Evolutionary conservation across 768 basidiomycete genomes (phyloP).

Genomic region (Panus rudis): DNA sequence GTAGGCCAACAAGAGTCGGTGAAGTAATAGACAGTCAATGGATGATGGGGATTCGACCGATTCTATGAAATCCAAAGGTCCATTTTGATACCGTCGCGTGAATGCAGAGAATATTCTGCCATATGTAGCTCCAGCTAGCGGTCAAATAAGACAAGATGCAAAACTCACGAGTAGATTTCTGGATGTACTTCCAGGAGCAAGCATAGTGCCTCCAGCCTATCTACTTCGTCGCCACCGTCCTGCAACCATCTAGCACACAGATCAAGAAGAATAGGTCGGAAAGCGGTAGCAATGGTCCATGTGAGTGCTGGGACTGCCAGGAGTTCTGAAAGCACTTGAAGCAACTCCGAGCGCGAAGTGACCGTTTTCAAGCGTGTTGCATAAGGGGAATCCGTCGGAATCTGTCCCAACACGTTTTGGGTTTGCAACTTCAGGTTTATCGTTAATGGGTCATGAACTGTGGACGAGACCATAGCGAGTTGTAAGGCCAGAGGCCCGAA

Average conservation of each 20-base stretch:
- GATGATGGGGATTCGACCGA: conserved; percentile 20
- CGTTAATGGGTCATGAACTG: conserved; percentile 46
- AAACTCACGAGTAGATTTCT: conserved; percentile 64
- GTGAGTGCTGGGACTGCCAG: conserved; percentile 61
- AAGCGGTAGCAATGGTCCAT: conserved; percentile 50
- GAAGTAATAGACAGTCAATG: conserved; percentile 43
- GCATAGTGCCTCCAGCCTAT: conserved; percentile 53
- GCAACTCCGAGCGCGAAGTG: conserved; percentile 34
- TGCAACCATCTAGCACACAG: conserved; percentile 79
- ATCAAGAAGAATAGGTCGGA: conserved; percentile 73
- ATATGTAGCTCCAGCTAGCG: no score
- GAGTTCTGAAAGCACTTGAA: conserved; percentile 50
- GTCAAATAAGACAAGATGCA: conserved; percentile 11
- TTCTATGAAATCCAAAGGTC: conserved; percentile 45
- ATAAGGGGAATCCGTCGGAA: conserved; percentile 38
- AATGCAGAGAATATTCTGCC: conserved; percentile 51
- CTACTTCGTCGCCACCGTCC: conserved; percentile 38
- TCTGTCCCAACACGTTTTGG: conserved; percentile 33
- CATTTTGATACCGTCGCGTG: conserved; percentile 36
- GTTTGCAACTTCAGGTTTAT: conserved; percentile 55
- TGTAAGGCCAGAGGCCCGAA: no score
- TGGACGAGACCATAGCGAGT: no score
- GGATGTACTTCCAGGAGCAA: conserved; percentile 60
- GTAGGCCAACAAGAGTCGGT: conserved; percentile 69
- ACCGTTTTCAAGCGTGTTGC: conserved; percentile 31